Percentiles rank a stretch among this genome's conserved stretches.
Evolutionary conservation across 2,329 filamentous ascomycete species (phyloP).

Genomic region (Stylonectria norvegica): DNA sequence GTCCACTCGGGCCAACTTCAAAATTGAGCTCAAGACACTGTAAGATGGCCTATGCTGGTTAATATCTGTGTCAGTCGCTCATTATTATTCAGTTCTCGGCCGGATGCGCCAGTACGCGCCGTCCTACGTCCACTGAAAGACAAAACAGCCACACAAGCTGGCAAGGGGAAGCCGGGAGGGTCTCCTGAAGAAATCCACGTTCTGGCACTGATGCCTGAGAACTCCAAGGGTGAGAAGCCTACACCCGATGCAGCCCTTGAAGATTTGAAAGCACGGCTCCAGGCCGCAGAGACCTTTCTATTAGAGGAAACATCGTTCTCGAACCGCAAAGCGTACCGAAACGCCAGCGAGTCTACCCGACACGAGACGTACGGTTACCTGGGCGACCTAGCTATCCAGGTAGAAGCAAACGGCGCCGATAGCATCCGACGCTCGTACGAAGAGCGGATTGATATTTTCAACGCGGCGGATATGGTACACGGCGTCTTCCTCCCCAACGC

Average conservation of each 20-base stretch:
- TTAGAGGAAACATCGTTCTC: constrained; percentile 24
- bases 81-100: constrained; percentile 7
- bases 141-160: constrained; percentile 2
- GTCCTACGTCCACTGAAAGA: constrained; percentile 11
- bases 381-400: constrained; percentile 15
- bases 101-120: constrained; percentile 14
- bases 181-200: constrained; percentile 15
- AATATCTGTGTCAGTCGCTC: too few relatives aligned
- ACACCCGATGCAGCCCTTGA: constrained; percentile 5
- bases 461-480: constrained; percentile 39
- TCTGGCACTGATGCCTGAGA: constrained; percentile 15
- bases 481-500: constrained; percentile 40
- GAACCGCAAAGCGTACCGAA: constrained; percentile 28
- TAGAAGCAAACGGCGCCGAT: constrained; percentile 24
- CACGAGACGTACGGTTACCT: constrained; percentile 24
- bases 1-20: constrained; percentile 16
- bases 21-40: constrained; percentile 23
- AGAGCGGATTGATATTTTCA: constrained; percentile 38
- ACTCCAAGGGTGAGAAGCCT: neutral
- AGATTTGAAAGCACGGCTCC: constrained; percentile 22
- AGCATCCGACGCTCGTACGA: constrained; percentile 28
- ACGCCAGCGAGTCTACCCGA: constrained; percentile 21
- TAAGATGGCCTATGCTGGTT: constrained; percentile 2
- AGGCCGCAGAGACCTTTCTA: constrained; percentile 28
- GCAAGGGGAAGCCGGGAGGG: constrained; percentile 2